Conservation (phyloP, 2,329 filamentous ascomycete genomes). For the Aotearoamyces nothofagi region DNA sequence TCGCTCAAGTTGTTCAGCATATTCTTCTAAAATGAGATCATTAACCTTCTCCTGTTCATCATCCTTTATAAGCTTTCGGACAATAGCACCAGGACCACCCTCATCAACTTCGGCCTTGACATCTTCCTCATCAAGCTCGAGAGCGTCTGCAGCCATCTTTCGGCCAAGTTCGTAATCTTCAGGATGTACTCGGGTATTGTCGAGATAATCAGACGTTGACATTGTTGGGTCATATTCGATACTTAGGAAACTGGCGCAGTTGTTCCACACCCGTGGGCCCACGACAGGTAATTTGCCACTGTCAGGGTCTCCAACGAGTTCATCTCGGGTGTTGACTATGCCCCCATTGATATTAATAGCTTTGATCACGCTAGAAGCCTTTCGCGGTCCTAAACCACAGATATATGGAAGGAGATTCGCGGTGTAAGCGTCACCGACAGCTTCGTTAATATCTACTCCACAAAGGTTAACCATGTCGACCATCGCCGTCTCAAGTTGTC, state of each 20-base stretch:
- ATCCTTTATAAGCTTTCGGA: conserved; percentile 88
- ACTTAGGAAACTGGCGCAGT: conserved; percentile 89
- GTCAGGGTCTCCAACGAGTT: conserved; percentile 79
- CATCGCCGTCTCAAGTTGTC: conserved; percentile 86
- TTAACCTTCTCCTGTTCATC: conserved; percentile 91
- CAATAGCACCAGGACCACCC: conserved; percentile 76
- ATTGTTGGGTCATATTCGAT: conserved; percentile 79
- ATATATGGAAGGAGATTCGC: conserved; percentile 84
- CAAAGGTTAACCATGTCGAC: conserved; percentile 97
- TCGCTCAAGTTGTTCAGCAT: conserved; percentile 84
- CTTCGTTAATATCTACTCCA: conserved; percentile 90
- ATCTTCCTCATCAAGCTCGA: conserved; percentile 95
- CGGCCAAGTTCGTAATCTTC: conserved; percentile 97
- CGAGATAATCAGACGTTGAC: conserved; percentile 74
- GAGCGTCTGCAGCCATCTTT: conserved; percentile 94
- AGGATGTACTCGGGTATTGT: conserved; percentile 93
- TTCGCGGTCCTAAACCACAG: conserved; percentile 80
- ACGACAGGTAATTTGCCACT: conserved; percentile 66
- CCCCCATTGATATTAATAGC: conserved; percentile 87
- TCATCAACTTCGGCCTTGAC: conserved; percentile 90
- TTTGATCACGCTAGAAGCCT: conserved; percentile 73
- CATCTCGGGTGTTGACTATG: conserved; percentile 66
- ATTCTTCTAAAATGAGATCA: conserved; percentile 90
- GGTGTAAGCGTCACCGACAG: conserved; percentile 64
- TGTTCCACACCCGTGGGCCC: conserved; percentile 84